These are phyloP conservation scores for Fistulinella prunicolor DNA, from an alignment of 768 basidiomycete species.

Conservation along the genomic window DNA sequence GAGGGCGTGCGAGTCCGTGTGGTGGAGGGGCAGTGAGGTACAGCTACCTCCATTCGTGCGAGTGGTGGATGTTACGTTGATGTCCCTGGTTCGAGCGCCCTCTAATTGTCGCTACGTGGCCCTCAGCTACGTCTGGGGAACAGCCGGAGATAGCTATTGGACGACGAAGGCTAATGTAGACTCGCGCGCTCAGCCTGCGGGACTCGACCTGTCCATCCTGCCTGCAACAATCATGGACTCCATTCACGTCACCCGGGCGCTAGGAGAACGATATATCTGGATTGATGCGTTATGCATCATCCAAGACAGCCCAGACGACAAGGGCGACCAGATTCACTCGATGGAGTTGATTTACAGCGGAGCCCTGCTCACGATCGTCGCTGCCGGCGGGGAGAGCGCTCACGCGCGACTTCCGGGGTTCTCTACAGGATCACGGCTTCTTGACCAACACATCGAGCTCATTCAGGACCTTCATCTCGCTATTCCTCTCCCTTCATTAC, in stretches of 20 bases:
- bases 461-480: constrained; percentile 24
- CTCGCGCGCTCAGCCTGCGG: background rate
- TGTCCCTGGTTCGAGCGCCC: constrained; percentile 8
- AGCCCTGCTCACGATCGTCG: constrained; percentile 18
- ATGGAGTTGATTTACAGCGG: constrained; percentile 21
- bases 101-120: constrained; percentile 13
- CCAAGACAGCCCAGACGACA: constrained; percentile 22
- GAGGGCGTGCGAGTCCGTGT: background rate
- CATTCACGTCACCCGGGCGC: constrained; percentile 12
- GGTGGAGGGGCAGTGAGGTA: constrained; percentile 7
- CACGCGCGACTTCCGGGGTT: constrained; percentile 13
- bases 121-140: constrained; percentile 21
- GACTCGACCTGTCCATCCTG: constrained; percentile 4
- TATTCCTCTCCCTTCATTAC: constrained; percentile 14
- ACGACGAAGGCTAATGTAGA: background rate
- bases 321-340: constrained; percentile 11
- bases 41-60: constrained; percentile 11
- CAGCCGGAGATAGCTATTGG: constrained; percentile 4
- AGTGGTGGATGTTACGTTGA: constrained; percentile 12
- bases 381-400: constrained; percentile 15
- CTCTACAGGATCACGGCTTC: constrained; percentile 6
- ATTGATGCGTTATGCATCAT: constrained; percentile 24
- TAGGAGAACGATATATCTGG: constrained; percentile 26
- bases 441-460: constrained; percentile 13
- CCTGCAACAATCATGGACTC: constrained; percentile 21